A percentile compares a stretch with the other conserved stretches of the same genome.
Evolutionary conservation across 2,329 filamentous ascomycete genomes (phyloP).

Genomic region (Gremmenia infestans): DNA sequence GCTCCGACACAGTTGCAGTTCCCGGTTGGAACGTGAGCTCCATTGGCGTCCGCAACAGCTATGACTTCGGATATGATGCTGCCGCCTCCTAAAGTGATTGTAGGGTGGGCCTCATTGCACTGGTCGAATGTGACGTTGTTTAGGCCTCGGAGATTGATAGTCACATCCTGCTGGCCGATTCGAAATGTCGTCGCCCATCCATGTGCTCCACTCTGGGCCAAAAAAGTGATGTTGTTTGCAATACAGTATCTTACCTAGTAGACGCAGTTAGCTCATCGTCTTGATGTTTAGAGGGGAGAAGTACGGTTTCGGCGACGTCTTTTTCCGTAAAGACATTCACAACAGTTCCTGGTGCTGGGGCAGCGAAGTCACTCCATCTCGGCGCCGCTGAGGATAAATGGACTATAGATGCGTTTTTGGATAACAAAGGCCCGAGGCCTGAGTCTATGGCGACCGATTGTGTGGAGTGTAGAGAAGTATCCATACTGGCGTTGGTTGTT

Average conservation of each 20-base stretch:
- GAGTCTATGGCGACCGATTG: not conserved
- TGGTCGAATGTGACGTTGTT: not conserved
- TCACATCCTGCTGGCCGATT: not conserved
- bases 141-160: not conserved
- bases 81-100: not conserved
- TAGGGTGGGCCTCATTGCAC: not conserved
- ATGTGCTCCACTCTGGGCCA: slow-evolving; percentile 1
- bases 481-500: not conserved
- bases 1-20: slow-evolving; percentile 1
- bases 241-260: not conserved
- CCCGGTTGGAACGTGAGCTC: not conserved
- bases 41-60: not conserved
- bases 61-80: not conserved
- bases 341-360: not conserved
- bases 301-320: not conserved
- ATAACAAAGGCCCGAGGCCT: not conserved
- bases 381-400: not conserved
- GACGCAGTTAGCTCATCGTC: not conserved
- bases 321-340: not conserved
- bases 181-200: not conserved
- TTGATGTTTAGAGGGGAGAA: not conserved
- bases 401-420: not conserved
- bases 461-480: not conserved
- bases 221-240: not conserved
- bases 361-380: slow-evolving; percentile 1